Evolutionary conservation across 768 basidiomycete species (phyloP).

Genomic region (Paxillus ammoniavirescens): DNA sequence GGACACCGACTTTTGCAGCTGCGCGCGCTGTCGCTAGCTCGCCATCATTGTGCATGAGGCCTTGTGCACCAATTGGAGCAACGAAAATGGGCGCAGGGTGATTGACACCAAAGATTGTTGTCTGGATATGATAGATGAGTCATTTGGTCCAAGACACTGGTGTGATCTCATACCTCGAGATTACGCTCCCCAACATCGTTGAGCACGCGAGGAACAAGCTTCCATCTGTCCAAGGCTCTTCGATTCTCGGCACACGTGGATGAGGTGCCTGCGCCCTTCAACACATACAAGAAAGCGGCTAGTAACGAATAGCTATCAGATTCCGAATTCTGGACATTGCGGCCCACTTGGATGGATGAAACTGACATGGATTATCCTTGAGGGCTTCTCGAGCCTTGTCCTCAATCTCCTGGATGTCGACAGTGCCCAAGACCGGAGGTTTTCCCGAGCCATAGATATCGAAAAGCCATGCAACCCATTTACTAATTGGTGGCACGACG

Average conservation of each 20-base stretch:
- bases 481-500: slow-evolving; percentile 19
- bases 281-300: slow-evolving; percentile 69
- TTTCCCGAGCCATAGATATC: slow-evolving; percentile 22
- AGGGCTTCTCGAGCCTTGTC: slow-evolving; percentile 59
- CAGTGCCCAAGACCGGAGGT: slow-evolving; percentile 47
- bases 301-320: slow-evolving; percentile 3
- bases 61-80: slow-evolving; percentile 58
- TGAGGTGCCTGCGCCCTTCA: slow-evolving; percentile 66
- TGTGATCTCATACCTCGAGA: slow-evolving; percentile 38
- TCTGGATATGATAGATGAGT: slow-evolving; percentile 34
- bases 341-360: too few species aligned
- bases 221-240: slow-evolving; percentile 53
- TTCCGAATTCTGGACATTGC: not conserved
- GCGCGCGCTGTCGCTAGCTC: slow-evolving; percentile 47
- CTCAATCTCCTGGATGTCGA: slow-evolving; percentile 63
- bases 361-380: slow-evolving; percentile 52
- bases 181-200: slow-evolving; percentile 50
- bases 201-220: slow-evolving; percentile 56
- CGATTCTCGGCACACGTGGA: slow-evolving; percentile 65
- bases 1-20: slow-evolving; percentile 45
- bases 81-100: slow-evolving; percentile 45
- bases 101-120: slow-evolving; percentile 54
- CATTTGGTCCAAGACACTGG: not conserved
- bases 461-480: slow-evolving; percentile 20
- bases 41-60: slow-evolving; percentile 42